Evolutionary conservation across 495 filamentous ascomycete species (phyloP).

Genomic region (Penicillium canescens): DNA sequence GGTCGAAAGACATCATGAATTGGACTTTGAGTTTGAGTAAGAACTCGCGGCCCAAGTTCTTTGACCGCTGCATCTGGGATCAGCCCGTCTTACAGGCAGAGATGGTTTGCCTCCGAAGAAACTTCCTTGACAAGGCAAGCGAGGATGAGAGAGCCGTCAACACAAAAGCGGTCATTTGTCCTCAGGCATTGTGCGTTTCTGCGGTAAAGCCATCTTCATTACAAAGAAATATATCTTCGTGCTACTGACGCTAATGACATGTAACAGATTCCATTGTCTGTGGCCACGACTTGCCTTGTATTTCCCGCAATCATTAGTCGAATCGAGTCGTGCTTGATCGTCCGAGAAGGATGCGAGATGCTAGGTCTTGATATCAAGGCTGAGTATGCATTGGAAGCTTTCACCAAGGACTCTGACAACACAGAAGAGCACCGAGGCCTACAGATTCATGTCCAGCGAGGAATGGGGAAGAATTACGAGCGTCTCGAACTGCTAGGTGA

Average conservation of each 20-base stretch:
- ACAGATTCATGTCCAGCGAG: conserved; percentile 73
- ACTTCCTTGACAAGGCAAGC: conserved; percentile 68
- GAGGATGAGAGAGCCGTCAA: conserved; percentile 50
- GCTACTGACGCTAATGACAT: background rate
- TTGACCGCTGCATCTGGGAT: conserved; percentile 49
- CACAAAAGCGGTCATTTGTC: conserved; percentile 49
- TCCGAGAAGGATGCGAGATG: conserved; percentile 66
- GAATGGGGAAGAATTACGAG: conserved; percentile 98
- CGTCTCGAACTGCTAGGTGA: conserved; percentile 93
- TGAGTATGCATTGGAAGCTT: conserved; percentile 77
- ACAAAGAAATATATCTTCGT: background rate
- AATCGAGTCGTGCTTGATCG: conserved; percentile 79
- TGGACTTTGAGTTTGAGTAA: conserved; percentile 62
- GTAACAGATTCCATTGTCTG: conserved; percentile 59
- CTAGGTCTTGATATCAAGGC: conserved; percentile 61
- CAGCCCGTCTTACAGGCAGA: conserved; percentile 82
- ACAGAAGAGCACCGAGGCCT: conserved; percentile 72
- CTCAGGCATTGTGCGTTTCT: conserved; percentile 71
- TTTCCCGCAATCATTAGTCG: conserved; percentile 85
- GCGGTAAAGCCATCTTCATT: conserved; percentile 53
- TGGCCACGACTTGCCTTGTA: conserved; percentile 65
- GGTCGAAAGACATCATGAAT: conserved; percentile 63
- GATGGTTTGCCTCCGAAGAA: conserved; percentile 70
- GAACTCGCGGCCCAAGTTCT: conserved; percentile 46
- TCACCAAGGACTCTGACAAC: conserved; percentile 95